A percentile compares a stretch with the other conserved stretches of the same genome.
Evolutionary conservation across 352 stramenopile genomes (phyloP).

Genomic region (Aphanomyces stellatus): DNA sequence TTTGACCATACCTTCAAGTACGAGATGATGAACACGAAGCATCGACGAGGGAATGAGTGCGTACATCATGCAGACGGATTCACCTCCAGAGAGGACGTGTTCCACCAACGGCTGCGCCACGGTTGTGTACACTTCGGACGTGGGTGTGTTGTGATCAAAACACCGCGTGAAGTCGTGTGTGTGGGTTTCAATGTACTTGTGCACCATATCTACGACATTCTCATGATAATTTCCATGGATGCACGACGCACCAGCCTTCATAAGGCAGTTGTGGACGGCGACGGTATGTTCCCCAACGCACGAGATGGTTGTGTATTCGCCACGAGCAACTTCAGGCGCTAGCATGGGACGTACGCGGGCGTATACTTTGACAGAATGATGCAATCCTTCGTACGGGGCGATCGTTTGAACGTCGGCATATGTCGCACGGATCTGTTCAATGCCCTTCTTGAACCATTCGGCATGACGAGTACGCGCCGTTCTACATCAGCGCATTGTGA

Average conservation of each 20-base stretch:
- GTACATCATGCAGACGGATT: slow-evolving; percentile 76
- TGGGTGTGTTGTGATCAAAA: slow-evolving; percentile 67
- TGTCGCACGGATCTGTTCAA: slow-evolving; percentile 35
- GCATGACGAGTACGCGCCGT: slow-evolving; percentile 58
- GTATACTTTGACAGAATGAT: slow-evolving; percentile 57
- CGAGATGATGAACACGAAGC: not conserved
- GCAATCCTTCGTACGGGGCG: too few species aligned
- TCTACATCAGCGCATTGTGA: slow-evolving; percentile 23
- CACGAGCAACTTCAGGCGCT: slow-evolving; percentile 66
- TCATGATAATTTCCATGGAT: not conserved
- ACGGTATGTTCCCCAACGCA: slow-evolving; percentile 47
- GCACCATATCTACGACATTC: slow-evolving; percentile 59
- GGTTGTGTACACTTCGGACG: slow-evolving; percentile 66
- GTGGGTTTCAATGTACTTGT: slow-evolving; percentile 79
- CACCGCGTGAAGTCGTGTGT: slow-evolving; percentile 65
- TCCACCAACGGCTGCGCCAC: slow-evolving; percentile 53
- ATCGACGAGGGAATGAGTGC: slow-evolving; percentile 20
- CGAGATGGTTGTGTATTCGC: slow-evolving; percentile 83
- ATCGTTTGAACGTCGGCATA: slow-evolving; percentile 34
- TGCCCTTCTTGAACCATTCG: slow-evolving; percentile 40
- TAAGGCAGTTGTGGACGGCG: slow-evolving; percentile 84
- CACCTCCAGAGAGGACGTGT: slow-evolving; percentile 51
- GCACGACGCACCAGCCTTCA: slow-evolving; percentile 49
- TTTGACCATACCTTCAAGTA: slow-evolving; percentile 37
- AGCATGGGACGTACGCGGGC: slow-evolving; percentile 84